A percentile compares a stretch with the other conserved stretches of the same genome.
Evolutionary conservation across 2,329 filamentous ascomycete genomes (phyloP).

Genomic region (Didymella sp.): DNA sequence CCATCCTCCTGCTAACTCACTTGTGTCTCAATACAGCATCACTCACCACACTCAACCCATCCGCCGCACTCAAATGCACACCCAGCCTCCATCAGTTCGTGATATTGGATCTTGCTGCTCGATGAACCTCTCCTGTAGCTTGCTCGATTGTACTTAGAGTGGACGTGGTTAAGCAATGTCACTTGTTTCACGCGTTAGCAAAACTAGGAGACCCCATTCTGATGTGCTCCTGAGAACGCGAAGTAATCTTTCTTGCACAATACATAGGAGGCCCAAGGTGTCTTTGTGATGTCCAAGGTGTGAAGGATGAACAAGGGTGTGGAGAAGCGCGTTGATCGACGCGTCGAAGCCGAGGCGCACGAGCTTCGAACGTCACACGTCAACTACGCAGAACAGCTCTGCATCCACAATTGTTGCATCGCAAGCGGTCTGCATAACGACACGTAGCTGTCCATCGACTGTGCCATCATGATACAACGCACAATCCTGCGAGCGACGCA

Average conservation of each 20-base stretch:
- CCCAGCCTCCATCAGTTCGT: conserved; percentile 30
- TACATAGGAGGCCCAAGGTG: conserved; percentile 1
- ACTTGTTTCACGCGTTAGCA: too few species aligned
- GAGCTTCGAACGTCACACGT: conserved; percentile 10
- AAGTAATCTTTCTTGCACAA: background rate
- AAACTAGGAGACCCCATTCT: too few species aligned
- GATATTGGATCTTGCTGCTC: background rate
- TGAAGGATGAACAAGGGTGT: conserved; percentile 11
- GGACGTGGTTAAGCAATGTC: background rate
- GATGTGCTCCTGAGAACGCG: background rate
- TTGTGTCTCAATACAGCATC: too few species aligned
- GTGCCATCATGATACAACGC: conserved; percentile 22
- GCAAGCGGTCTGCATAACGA: too few species aligned
- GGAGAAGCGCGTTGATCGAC: conserved; percentile 12
- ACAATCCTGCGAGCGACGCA: conserved; percentile 8
- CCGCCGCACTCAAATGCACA: background rate
- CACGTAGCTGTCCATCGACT: background rate
- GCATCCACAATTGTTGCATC: too few species aligned
- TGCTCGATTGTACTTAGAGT: background rate
- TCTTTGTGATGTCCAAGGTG: conserved; percentile 24
- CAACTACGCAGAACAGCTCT: background rate
- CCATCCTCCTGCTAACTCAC: background rate
- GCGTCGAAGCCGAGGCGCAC: conserved; percentile 17
- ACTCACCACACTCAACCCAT: background rate
- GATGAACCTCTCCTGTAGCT: background rate